Evolutionary conservation across 2,329 filamentous ascomycete species (phyloP).

Genomic region (Colletotrichum sp.): DNA sequence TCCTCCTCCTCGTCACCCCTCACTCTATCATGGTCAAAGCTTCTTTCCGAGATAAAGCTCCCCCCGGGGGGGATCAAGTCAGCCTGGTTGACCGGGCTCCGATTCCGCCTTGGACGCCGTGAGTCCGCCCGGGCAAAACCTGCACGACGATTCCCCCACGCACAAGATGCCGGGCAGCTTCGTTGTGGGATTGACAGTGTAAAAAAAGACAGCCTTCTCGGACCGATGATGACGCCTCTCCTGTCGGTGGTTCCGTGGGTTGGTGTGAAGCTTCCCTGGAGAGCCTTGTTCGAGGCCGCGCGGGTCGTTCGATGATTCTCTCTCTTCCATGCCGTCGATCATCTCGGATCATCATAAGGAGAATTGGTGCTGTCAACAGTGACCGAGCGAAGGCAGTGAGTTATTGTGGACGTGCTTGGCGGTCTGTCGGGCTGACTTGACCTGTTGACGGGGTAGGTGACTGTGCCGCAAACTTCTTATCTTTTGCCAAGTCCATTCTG

Average conservation of each 20-base stretch:
- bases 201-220: not conserved
- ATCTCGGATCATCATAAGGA: not conserved
- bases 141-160: not conserved
- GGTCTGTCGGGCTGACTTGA: not conserved
- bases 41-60: not conserved
- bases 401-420: not conserved
- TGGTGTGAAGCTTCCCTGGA: not conserved
- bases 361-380: conserved; percentile 17
- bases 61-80: not conserved
- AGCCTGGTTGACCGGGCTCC: not conserved
- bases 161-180: not conserved
- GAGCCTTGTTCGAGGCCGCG: not conserved
- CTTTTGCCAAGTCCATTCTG: not conserved
- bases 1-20: not conserved
- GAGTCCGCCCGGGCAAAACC: not conserved
- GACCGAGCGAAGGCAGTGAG: conserved; percentile 29
- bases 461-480: not conserved
- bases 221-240: not conserved
- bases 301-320: not conserved
- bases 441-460: not conserved
- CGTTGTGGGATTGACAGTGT: not conserved
- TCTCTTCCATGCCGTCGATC: not conserved
- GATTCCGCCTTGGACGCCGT: not conserved
- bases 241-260: not conserved
- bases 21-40: not conserved